Evolutionary conservation across 805 yeast species (phyloP).

Genomic region (Myxozyma mucilagina): DNA sequence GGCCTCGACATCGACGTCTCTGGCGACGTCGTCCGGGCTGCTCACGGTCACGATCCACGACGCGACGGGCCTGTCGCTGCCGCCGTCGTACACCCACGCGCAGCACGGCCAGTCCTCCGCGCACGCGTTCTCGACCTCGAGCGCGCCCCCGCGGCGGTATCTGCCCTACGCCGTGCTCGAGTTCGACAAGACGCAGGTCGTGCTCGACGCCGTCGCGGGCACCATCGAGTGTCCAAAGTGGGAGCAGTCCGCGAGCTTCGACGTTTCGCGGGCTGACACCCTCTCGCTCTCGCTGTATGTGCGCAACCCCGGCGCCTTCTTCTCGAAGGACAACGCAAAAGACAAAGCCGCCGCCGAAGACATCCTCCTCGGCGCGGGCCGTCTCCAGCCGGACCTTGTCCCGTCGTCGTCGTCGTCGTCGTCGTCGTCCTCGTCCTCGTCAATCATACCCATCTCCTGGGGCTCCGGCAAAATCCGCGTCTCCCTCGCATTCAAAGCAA

Average conservation of each 20-base stretch:
- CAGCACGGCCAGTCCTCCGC: conserved; percentile 24
- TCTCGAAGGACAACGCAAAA: conserved; percentile 45
- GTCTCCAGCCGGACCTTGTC: conserved; percentile 58
- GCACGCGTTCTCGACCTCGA: conserved; percentile 8
- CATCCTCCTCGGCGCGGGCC: conserved; percentile 71
- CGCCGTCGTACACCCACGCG: conserved; percentile 41
- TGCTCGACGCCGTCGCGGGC: conserved; percentile 84
- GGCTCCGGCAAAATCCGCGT: conserved; percentile 46
- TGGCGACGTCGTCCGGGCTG: conserved; percentile 59
- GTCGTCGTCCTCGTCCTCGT: too few relatives aligned
- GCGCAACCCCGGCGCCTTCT: conserved; percentile 55
- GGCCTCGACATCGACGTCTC: conserved; percentile 27
- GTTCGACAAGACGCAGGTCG: conserved; percentile 89
- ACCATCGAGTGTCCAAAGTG: conserved; percentile 75
- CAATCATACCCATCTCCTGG: conserved; percentile 34
- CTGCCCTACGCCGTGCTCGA: conserved; percentile 87
- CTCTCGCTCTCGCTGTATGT: conserved; percentile 77
- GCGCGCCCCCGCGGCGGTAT: conserved; percentile 41
- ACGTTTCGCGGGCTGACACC: conserved; percentile 69
- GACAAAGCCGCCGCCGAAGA: conserved; percentile 51
- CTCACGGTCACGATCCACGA: conserved; percentile 75
- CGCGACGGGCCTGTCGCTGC: conserved; percentile 66
- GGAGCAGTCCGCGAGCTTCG: conserved; percentile 88
- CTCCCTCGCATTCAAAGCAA: conserved; percentile 68
- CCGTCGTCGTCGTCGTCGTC: conserved; percentile 36